These are phyloP conservation scores for Physaria fendleri DNA, from an alignment of 345 rosid species.

Conservation along the genomic window DNA sequence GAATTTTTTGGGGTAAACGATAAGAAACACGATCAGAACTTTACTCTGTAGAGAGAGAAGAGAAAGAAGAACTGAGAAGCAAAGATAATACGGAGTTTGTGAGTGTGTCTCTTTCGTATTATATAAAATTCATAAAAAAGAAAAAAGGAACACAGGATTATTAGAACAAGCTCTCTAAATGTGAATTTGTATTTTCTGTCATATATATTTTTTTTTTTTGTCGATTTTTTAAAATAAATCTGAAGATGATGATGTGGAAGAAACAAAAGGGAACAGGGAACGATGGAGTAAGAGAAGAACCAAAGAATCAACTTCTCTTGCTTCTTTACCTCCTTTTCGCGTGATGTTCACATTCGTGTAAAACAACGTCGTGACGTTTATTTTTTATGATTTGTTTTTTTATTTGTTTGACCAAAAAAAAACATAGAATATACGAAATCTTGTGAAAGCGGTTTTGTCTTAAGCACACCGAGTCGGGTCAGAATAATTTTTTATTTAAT, in stretches of 20 bases:
- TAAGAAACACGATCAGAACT: constrained; percentile 50
- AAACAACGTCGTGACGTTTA: constrained; percentile 9
- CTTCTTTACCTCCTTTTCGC: neutral
- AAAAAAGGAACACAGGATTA: no score
- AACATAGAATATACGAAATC: constrained; percentile 31
- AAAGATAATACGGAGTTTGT: constrained; percentile 17
- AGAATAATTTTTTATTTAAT: no score
- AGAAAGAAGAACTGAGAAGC: no score
- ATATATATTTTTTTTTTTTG: no score
- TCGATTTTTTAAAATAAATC: no score
- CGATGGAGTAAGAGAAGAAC: constrained; percentile 39
- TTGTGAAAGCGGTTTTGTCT: constrained; percentile 31
- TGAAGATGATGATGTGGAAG: no score
- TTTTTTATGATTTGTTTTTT: neutral
- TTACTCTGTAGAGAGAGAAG: constrained; percentile 34
- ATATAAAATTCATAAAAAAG: no score
- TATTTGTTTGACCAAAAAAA: constrained; percentile 18
- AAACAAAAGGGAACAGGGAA: no score
- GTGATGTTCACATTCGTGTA: neutral
- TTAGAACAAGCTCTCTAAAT: constrained; percentile 1
- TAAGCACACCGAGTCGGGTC: constrained; percentile 12
- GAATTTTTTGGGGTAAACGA: constrained; percentile 26
- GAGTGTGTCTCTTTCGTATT: no score
- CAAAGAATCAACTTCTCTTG: constrained; percentile 43
- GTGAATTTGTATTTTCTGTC: constrained; percentile 7